These are phyloP conservation scores for Penicillium flavigenum DNA, from an alignment of 495 filamentous ascomycete genomes.

Conservation along the genomic window DNA sequence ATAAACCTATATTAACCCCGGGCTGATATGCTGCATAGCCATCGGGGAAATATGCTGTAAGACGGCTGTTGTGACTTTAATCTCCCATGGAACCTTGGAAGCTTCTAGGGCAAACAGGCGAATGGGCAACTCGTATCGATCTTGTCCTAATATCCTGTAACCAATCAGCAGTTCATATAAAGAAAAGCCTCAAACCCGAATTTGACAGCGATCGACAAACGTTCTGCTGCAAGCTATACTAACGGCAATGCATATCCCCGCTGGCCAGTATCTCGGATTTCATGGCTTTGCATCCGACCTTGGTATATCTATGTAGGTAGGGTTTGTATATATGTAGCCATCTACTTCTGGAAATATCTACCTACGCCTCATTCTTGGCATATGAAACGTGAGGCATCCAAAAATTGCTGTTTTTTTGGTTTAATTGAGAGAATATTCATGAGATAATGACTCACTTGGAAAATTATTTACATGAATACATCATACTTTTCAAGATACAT, in stretches of 20 bases:
- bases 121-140: background rate
- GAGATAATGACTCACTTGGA: background rate
- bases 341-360: background rate
- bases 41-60: background rate
- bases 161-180: background rate
- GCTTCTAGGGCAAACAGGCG: background rate
- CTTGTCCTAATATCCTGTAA: background rate
- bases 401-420: background rate
- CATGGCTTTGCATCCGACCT: background rate
- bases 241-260: constrained; percentile 8
- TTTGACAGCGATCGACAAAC: constrained; percentile 6
- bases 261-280: background rate
- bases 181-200: background rate
- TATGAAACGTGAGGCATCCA: background rate
- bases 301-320: background rate
- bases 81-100: background rate
- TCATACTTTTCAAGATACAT: background rate
- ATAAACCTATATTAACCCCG: background rate
- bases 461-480: constrained; percentile 1
- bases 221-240: background rate
- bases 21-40: background rate
- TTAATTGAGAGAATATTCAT: constrained; percentile 1
- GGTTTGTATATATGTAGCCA: background rate
- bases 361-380: background rate
- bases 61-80: background rate